Conservation (phyloP, 495 filamentous ascomycete species). For the Aspergillus campestris region DNA sequence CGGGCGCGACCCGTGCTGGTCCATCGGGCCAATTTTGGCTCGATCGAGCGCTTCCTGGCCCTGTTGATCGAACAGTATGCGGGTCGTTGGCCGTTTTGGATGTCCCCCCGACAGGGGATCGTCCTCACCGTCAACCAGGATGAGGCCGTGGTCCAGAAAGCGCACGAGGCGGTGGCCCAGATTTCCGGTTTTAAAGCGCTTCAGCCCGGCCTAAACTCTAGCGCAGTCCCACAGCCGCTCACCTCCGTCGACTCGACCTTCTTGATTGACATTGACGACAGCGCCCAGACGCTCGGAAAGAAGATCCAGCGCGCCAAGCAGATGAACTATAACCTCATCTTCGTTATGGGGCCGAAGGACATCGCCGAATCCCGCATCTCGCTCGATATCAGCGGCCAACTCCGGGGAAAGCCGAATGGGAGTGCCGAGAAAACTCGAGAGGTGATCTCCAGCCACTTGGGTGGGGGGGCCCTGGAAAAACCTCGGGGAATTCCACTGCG, state of each 20-base stretch:
- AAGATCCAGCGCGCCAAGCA: conserved; percentile 66
- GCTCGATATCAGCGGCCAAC: conserved; percentile 38
- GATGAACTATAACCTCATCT: conserved; percentile 66
- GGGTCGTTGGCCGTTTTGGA: conserved; percentile 85
- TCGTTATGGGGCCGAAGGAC: conserved; percentile 60
- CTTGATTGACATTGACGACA: conserved; percentile 64
- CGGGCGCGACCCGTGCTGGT: conserved; percentile 73
- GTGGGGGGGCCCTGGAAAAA: conserved; percentile 25
- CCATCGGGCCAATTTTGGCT: conserved; percentile 82
- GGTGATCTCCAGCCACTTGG: conserved; percentile 22
- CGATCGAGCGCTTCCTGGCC: conserved; percentile 79
- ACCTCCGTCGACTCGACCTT: conserved; percentile 44
- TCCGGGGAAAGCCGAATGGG: conserved; percentile 32
- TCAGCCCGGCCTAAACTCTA: conserved; percentile 10
- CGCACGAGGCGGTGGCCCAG: conserved; percentile 35
- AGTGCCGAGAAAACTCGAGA: conserved; percentile 20
- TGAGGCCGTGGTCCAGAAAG: conserved; percentile 48
- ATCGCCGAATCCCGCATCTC: conserved; percentile 34
- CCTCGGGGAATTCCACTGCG: conserved; percentile 30
- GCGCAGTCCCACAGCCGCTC: conserved; percentile 20
- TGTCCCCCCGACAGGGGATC: conserved; percentile 74
- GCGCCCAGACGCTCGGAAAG: conserved; percentile 48
- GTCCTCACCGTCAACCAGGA: conserved; percentile 68
- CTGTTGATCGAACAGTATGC: conserved; percentile 78
- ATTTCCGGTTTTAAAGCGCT: conserved; percentile 29